phyloP scores from a whole-genome alignment of 306 rosid species.

The Cucurbita moschata region DNA sequence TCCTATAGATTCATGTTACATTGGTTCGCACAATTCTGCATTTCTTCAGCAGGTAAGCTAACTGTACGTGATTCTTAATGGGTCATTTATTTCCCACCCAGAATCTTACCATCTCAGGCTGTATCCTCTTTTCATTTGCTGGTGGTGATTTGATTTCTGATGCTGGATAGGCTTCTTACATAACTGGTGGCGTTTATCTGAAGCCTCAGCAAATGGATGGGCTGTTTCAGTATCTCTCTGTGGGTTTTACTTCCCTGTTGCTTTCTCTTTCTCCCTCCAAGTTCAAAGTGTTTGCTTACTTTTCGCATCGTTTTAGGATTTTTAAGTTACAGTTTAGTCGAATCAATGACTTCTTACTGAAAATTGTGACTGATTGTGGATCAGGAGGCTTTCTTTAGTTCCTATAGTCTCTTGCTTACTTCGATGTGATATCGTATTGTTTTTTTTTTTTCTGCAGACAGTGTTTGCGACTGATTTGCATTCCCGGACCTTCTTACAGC shows the following conservation, averaged over 20 bases:
- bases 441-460: slow-evolving; percentile 39
- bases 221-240: slow-evolving; percentile 81
- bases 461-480: slow-evolving; percentile 93
- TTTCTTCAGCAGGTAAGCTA: slow-evolving; percentile 94
- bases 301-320: background rate
- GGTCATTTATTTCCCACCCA: background rate
- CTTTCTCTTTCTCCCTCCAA: background rate
- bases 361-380: background rate
- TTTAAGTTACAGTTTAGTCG: background rate
- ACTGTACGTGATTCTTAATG: background rate
- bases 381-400: background rate
- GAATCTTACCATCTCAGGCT: background rate
- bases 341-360: background rate
- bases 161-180: slow-evolving; percentile 68
- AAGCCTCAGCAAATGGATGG: slow-evolving; percentile 79
- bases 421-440: slow-evolving; percentile 8
- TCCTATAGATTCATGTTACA: slow-evolving; percentile 81
- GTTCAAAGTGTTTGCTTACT: background rate
- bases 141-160: slow-evolving; percentile 1
- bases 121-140: background rate
- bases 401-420: slow-evolving; percentile 2
- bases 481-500: slow-evolving; percentile 74
- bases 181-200: slow-evolving; percentile 87
- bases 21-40: slow-evolving; percentile 75
- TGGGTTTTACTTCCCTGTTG: slow-evolving; percentile 20